Conservation (phyloP, 2,329 filamentous ascomycete species). For the Phyllosticta citriasiana region DNA sequence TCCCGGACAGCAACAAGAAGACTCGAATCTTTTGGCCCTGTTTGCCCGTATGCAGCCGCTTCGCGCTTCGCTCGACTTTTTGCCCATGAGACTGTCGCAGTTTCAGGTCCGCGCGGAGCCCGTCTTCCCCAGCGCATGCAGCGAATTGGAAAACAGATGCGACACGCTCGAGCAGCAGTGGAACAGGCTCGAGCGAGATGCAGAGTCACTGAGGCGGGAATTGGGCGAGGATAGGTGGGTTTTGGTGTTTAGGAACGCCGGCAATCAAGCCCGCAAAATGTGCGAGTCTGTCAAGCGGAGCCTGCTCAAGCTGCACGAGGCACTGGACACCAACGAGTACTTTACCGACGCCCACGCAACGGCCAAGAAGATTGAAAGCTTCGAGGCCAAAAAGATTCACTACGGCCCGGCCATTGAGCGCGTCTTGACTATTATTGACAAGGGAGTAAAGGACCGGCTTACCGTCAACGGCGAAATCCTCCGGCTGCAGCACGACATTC, state of each 20-base stretch:
- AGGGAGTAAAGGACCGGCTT: conserved; percentile 87
- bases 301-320: conserved; percentile 69
- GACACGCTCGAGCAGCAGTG: conserved; percentile 72
- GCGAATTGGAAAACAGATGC: conserved; percentile 71
- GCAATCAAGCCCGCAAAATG: conserved; percentile 89
- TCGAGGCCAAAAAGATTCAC: conserved; percentile 88
- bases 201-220: conserved; percentile 79
- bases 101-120: conserved; percentile 70
- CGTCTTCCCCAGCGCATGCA: conserved; percentile 81
- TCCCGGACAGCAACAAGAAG: conserved; percentile 57
- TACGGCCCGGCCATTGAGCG: conserved; percentile 90
- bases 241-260: conserved; percentile 86
- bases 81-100: conserved; percentile 85
- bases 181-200: conserved; percentile 79
- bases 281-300: conserved; percentile 89
- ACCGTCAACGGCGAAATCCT: conserved; percentile 95
- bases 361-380: conserved; percentile 79
- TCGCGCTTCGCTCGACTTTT: conserved; percentile 83
- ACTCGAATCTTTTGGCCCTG: conserved; percentile 76
- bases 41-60: conserved; percentile 95
- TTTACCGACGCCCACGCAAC: conserved; percentile 51
- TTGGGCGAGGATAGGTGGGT: conserved; percentile 95
- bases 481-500: conserved; percentile 74
- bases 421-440: conserved; percentile 85
- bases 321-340: conserved; percentile 51